Conservation (phyloP, 805 yeast genomes). For the Isabelozyma heimii region DNA sequence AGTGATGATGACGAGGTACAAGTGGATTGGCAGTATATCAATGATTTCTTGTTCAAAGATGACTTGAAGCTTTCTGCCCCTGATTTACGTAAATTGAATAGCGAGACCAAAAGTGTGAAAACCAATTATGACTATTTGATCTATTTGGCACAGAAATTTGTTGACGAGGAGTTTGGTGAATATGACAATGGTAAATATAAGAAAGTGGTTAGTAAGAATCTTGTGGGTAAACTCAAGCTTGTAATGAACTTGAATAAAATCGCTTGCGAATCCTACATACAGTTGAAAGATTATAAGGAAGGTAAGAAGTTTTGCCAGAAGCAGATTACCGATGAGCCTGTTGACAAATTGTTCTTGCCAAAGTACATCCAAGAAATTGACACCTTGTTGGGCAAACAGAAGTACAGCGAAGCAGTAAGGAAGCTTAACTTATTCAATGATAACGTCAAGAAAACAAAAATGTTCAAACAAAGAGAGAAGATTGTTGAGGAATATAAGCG, state of each 20-base stretch:
- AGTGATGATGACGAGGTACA: conserved; percentile 15
- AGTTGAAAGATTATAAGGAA: conserved; percentile 15
- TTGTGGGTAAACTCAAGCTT: conserved; percentile 18
- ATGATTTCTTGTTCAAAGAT: conserved; percentile 23
- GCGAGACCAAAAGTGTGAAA: conserved; percentile 25
- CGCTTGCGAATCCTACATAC: conserved; percentile 39
- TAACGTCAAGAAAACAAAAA: conserved; percentile 37
- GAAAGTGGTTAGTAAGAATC: conserved; percentile 6
- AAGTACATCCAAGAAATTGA: conserved; percentile 34
- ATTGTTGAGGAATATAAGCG: conserved; percentile 24
- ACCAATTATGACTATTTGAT: conserved; percentile 43
- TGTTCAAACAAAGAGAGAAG: conserved; percentile 31
- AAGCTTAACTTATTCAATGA: conserved; percentile 30
- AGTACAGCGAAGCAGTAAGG: conserved; percentile 37
- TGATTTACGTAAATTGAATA: conserved; percentile 9
- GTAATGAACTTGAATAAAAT: conserved; percentile 32
- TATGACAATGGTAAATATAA: not conserved
- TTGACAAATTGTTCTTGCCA: conserved; percentile 37
- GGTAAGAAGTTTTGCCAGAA: conserved; percentile 22
- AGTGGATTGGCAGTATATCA: conserved; percentile 13
- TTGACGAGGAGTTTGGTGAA: conserved; percentile 6
- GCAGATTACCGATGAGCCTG: not conserved
- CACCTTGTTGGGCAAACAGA: conserved; percentile 26
- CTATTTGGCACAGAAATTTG: conserved; percentile 32
- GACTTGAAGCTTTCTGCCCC: conserved; percentile 24